Base-by-base conservation (phyloP, 805 yeast genomes). In the Ogataea nakhonphanomensis region DNA sequence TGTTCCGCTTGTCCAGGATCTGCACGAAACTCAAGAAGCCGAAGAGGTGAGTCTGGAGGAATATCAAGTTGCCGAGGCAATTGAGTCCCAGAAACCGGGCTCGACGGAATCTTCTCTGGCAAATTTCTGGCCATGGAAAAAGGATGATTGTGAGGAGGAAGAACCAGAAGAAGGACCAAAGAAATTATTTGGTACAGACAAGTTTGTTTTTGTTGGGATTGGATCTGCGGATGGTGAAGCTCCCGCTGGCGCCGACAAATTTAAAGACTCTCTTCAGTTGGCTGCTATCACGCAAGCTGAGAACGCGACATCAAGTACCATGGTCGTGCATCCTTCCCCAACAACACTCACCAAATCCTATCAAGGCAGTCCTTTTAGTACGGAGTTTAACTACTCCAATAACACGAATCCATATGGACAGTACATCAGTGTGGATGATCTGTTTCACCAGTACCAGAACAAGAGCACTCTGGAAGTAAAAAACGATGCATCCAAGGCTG, bases 171-270 rank as follows among this genome's bases (percentile, higher is more conserved):
- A 45, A 14, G 36, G 36, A 22, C 32, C 37, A 25, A 32, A 38
- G 32, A 30, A 51, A 32, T 39, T 53, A 7, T 50, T 55, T 43
- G 53, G 50, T 10, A 49, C 57, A 5, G 56, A 59, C 44, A 47
- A 48, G 33, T 53, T 58, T 25, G 35, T 53, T 5, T 61, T 60
- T 43, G 47, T 57, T 30, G 62, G 62, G 7, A 45, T 59, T 44
- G 61, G 54, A 27, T 49, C 55, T 26, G 42, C 44, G 14, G 41
- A 53, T 23, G 20, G 20, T 17, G 20, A 17, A 17, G 20, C 20
- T 17, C 20, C 20, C 20, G 20, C 20, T 17, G 20, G 20, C 20
- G 20, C 20, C 20, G 20, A 17, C 20, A 17, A 17, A 17, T 4
- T 4, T 5, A 17, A 34, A 2, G 10, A 17, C 22, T 17, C 22